These are phyloP conservation scores for Castanea crenata DNA, from an alignment of 306 rosid genomes.

Conservation along the genomic window DNA sequence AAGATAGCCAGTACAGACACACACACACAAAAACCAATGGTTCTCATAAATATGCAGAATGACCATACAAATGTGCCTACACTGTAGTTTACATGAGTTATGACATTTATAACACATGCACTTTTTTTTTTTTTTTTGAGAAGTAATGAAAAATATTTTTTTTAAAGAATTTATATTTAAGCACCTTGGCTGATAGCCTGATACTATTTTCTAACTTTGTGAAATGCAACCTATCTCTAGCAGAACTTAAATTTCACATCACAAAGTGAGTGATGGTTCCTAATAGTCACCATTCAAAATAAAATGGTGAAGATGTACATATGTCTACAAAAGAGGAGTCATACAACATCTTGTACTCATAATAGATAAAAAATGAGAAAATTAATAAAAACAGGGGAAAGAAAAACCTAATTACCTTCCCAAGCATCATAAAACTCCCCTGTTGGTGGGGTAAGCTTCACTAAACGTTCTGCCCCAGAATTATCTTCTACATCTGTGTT, in stretches of 20 bases:
- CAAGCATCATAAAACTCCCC: slow-evolving; percentile 88
- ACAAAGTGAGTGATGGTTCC: neutral
- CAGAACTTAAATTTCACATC: neutral
- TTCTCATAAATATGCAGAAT: neutral
- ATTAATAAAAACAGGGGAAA: neutral
- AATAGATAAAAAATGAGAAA: no score
- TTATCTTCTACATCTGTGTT: slow-evolving; percentile 78
- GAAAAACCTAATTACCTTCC: slow-evolving; percentile 62
- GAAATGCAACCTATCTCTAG: neutral
- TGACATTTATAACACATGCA: neutral
- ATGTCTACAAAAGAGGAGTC: neutral
- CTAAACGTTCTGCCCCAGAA: slow-evolving; percentile 46
- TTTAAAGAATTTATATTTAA: neutral
- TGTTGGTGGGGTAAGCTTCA: slow-evolving; percentile 33
- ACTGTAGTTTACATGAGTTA: neutral
- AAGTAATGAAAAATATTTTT: neutral
- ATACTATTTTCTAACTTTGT: neutral
- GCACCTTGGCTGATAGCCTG: neutral
- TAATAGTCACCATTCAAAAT: neutral
- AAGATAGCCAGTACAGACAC: slow-evolving; percentile 16
- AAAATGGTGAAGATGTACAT: neutral
- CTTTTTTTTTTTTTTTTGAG: neutral
- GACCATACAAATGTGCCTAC: neutral
- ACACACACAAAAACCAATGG: neutral
- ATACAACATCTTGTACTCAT: neutral